A percentile compares a stretch with the other conserved stretches of the same genome.
These are phyloP conservation scores for Euphorbia celastroides DNA, from an alignment of 441 rosid species.

Conservation along the genomic window DNA sequence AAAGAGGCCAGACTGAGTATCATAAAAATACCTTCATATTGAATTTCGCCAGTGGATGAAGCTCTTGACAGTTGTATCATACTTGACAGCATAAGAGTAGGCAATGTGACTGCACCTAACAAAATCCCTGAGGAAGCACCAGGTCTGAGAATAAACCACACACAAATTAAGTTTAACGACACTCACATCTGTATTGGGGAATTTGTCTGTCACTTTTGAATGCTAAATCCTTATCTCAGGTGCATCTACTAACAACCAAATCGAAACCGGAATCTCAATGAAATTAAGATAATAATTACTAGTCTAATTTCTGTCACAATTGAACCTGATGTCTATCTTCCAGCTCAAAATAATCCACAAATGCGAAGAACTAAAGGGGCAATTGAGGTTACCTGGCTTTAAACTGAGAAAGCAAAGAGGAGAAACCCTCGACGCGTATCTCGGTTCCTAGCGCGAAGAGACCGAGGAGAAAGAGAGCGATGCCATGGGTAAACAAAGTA, in stretches of 20 bases:
- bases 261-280: background rate
- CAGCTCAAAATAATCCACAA: background rate
- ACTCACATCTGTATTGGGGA: background rate
- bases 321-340: conserved; percentile 3
- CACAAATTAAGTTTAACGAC: background rate
- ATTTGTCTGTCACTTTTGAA: background rate
- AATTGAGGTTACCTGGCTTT: conserved; percentile 42
- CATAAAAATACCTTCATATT: conserved; percentile 43
- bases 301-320: background rate
- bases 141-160: conserved; percentile 37
- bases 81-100: conserved; percentile 69
- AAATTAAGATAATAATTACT: background rate
- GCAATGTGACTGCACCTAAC: conserved; percentile 77
- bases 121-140: conserved; percentile 92
- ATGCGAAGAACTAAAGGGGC: background rate
- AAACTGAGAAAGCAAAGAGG: conserved; percentile 40
- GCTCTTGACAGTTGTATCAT: conserved; percentile 74
- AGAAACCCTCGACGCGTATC: conserved; percentile 48
- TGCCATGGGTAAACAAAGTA: conserved; percentile 61
- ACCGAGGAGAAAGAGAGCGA: conserved; percentile 54
- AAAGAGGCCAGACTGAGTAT: background rate
- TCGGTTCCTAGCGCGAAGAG: conserved; percentile 60
- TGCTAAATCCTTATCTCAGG: background rate
- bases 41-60: conserved; percentile 37
- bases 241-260: background rate